Evolutionary conservation across 805 yeast genomes (phyloP), one percentile per base, ranked within the genome.

Genomic region (Candida chauliodis): DNA sequence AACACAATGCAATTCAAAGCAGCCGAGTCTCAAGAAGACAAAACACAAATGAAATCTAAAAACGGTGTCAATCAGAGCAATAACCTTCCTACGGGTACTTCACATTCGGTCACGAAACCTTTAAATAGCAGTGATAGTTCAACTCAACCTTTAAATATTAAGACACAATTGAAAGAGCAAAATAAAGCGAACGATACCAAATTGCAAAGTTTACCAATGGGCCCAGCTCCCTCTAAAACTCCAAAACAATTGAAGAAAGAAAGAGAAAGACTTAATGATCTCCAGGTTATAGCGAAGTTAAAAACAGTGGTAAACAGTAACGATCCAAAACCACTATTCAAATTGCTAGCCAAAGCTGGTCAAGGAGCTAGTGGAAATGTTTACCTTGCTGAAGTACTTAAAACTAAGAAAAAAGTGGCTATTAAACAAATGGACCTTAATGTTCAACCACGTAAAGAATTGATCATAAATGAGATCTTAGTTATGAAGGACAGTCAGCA

Each of bases 341-440:
- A 78, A 52, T 80, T 84, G 62, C 73, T 85, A 44, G 88, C 82
- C 55, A 82, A 83, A 48, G 93, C 91, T 1, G 99, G 99, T 13
- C 98, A 93, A 65, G 99, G 99, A 53, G 99, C 99, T 0, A 79
- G 90, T 46, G 99, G 99, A 14, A 88, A 95, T 3, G 99, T 93
- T 14, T 93, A 84, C 55, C 69, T 89, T 34, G 96, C 96, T 0
- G 81, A 78, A 53, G 74, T 83, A 32, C 61, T 77, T 34, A 71
- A 70, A 39, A 61, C 73, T 18, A 78, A 79, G 32, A 67, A 71
- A 40, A 82, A 83, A 51, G 96, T 93, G 33, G 99, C 99, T 7
- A 88, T 93, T 45, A 93, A 93, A 61, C 97, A 93, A 64, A 93
- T 93, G 86, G 95, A 93, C 52, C 65, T 93, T 38, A 79, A 84